Base-by-base conservation (phyloP, 2,329 filamentous ascomycete genomes). In the Paecilomyces formosus region DNA sequence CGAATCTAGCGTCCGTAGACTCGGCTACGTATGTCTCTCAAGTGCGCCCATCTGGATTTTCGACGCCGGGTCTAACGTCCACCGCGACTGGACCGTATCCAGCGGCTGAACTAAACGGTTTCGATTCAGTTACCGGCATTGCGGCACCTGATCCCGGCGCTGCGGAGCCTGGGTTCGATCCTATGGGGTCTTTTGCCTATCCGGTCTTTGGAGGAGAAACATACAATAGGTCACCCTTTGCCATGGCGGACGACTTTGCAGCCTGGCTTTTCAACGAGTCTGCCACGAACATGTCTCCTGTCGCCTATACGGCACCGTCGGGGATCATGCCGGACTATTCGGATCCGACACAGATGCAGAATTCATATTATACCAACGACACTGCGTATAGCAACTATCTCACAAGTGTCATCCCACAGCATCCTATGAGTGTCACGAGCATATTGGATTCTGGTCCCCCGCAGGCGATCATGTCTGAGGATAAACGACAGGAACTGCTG, bases 351-450 rank as follows among this genome's bases (percentile, higher is more conserved):
- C 76, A 78, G 13, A 66, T 79, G 39, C 79, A 81, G 62, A 78
- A 77, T 50, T 75, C 79, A 13, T 82, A 81, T 63, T 79, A 80
- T 58, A 73, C 76, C 60, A 78, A 78, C 55, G 81, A 82, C 63
- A 74, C 78, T 24, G 67, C 76, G 3, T 79, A 81, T 53, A 72
- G 73, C 33, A 78, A 76, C 55, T 78, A 79, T 59, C 79, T 81
- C 57, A 72, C 76, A 59, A 75, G 77, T 31, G 74, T 80, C 8
- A 73, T 79, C 31, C 79, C 81, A 15, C 86, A 90, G 64, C 89
- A 95, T 67, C 87, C 92, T 35, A 96, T 96, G 92, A 89, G 90
- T 18, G 89, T 96, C 54, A 93, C 88, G 58, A 95, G 88, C 66
- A 82, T 95, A 45, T 81, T 95, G 26, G 92, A 95, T 69, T 87